Base-by-base conservation (phyloP, 306 rosid species). In the Ormosia emarginata region DNA sequence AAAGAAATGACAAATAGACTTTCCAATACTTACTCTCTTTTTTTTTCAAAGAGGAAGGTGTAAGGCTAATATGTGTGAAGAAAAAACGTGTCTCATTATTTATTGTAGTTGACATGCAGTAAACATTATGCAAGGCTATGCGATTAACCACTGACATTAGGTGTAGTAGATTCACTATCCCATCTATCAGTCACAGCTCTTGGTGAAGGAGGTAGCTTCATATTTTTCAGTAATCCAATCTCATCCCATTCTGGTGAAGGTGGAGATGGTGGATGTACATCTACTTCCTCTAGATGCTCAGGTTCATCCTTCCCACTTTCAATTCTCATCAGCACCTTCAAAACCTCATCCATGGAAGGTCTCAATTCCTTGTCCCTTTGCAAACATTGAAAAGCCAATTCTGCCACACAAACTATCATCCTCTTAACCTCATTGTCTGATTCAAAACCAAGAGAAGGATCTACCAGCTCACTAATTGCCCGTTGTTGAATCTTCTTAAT, bases 301-400 rank as follows among this genome's bases (percentile, higher is more conserved):
- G 57, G 8, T 41, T 14, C 73, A 53, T 81, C 81, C 12, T 73
- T 78, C 40, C 87, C 81, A 70, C 78, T 82, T 56, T 83, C 79
- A 64, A 92, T 91, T 10, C 32, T 86, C 76, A 67, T 80, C 15
- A 92, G 80, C n/a, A 41, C 77, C 71, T 86, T 90, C 77, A 88
- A 77, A n/a, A 90, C 92, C 81, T 90, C 94, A 30, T 85, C 85
- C 97, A 94, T 94, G 8, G 91, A 77, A 68, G 97, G 97, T 78
- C 98, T 91, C 81, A 78, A 79, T 24, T 89, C 92, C 73, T 77
- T 89, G 70, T 92, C 94, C 79, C 81, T 77, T 68, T 91, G 94
- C 85, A 94, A 71, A 75, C 98, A 94, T 18, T 32, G 92, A 82
- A 90, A 89, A 36, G 97, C 96, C 87, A 94, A 86, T 55, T 86